Evolutionary conservation across 148 eudicot species (phyloP).

Genomic region (Polygonum aviculare): DNA sequence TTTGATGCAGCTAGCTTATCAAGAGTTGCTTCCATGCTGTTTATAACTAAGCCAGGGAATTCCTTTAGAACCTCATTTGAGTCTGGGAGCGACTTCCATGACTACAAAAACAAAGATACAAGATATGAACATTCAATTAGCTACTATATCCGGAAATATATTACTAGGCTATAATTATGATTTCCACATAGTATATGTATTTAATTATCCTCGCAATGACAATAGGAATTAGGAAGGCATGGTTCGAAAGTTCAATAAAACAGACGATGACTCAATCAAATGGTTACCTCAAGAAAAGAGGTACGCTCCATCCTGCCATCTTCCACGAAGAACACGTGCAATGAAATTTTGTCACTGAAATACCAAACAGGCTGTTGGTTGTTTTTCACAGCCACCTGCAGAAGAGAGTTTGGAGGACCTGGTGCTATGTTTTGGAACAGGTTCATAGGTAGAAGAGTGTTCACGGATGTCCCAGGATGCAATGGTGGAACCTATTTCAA

Average conservation of each 20-base stretch:
- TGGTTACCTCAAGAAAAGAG: constrained; percentile 77
- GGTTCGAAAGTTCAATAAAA: too few relatives aligned
- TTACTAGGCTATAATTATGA: not conserved
- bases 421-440: constrained; percentile 79
- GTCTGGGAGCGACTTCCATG: constrained; percentile 97
- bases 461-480: constrained; percentile 81
- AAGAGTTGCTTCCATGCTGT: constrained; percentile 65
- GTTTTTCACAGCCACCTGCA: constrained; percentile 95
- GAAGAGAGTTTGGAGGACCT: constrained; percentile 71
- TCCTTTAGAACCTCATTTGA: constrained; percentile 83
- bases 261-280: not conserved
- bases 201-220: not conserved
- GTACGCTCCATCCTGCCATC: constrained; percentile 96
- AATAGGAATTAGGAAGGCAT: not conserved
- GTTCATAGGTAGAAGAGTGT: constrained; percentile 83
- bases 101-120: constrained; percentile 30
- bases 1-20: constrained; percentile 65
- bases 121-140: not conserved
- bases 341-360: constrained; percentile 64
- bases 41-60: constrained; percentile 55
- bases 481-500: constrained; percentile 55
- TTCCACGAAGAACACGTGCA: constrained; percentile 65
- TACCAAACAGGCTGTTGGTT: constrained; percentile 98
- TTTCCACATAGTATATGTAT: not conserved
- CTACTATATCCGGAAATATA: not conserved